phyloP scores from a whole-genome alignment of 257 asterid species.

The Solanum gandarillasii region DNA sequence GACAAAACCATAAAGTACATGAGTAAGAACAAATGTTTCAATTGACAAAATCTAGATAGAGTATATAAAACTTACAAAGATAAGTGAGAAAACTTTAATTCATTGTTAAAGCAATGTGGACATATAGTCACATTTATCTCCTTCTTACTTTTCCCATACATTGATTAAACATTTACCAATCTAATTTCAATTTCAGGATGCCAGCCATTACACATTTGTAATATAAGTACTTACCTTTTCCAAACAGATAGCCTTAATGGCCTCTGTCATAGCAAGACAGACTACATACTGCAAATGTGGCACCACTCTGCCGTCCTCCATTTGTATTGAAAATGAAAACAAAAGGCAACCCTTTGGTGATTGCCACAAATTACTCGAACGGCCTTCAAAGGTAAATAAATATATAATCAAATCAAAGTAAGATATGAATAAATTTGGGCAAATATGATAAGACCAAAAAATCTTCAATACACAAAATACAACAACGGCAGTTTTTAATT shows the following conservation, averaged over 20 bases:
- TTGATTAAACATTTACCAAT: neutral
- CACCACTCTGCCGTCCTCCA: conserved; percentile 89
- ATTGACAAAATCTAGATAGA: neutral
- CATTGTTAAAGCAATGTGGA: neutral
- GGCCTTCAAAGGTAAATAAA: conserved; percentile 33
- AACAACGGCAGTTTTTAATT: neutral
- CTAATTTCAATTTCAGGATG: neutral
- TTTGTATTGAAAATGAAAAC: conserved; percentile 80
- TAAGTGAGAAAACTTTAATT: neutral
- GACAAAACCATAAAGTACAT: neutral
- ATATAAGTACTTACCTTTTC: conserved; percentile 36
- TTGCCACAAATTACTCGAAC: conserved; percentile 81
- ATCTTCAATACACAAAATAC: neutral
- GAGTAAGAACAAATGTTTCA: neutral
- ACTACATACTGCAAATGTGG: conserved; percentile 87
- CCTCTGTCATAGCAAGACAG: conserved; percentile 81
- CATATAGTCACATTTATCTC: neutral
- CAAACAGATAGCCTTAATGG: conserved; percentile 63
- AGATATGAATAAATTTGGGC: neutral
- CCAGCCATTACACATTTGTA: neutral
- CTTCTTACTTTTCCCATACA: neutral
- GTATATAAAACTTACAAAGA: neutral
- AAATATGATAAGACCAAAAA: neutral
- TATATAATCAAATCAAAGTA: neutral
- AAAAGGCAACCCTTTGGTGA: conserved; percentile 94